Conservation (phyloP, 2,329 filamentous ascomycete species). For the Alternaria arborescens region DNA sequence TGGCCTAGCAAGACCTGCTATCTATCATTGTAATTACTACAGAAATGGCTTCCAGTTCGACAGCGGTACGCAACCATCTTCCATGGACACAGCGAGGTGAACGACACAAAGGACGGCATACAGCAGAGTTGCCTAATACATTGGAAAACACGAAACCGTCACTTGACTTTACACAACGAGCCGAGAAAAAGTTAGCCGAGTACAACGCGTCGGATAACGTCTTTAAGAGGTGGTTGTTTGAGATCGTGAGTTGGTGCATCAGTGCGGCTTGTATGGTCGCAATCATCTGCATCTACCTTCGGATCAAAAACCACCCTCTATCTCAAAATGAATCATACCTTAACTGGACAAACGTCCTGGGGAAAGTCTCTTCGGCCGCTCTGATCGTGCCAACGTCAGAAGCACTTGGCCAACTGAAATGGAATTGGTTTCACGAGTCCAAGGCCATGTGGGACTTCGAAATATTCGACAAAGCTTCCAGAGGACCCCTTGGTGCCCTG, state of each 20-base stretch:
- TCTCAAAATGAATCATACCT: too few relatives aligned
- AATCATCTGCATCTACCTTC: too few relatives aligned
- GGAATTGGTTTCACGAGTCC: conserved; percentile 45
- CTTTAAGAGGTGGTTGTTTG: conserved; percentile 38
- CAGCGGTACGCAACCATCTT: too few relatives aligned
- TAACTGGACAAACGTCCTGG: too few relatives aligned
- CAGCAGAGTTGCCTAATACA: too few relatives aligned
- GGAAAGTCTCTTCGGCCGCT: conserved; percentile 15
- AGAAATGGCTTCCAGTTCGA: too few relatives aligned
- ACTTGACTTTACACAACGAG: conserved; percentile 27
- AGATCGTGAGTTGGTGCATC: conserved; percentile 25
- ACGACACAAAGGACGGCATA: too few relatives aligned
- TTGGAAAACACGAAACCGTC: background rate
- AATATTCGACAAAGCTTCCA: conserved; percentile 45
- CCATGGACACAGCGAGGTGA: too few relatives aligned
- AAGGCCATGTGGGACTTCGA: conserved; percentile 49
- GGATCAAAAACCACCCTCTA: too few relatives aligned
- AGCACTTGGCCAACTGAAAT: conserved; percentile 47
- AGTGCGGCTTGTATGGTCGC: too few relatives aligned
- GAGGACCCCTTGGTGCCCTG: conserved; percentile 39
- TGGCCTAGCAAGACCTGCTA: too few relatives aligned
- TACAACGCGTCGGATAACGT: conserved; percentile 34
- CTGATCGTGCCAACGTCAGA: conserved; percentile 41
- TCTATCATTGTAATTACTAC: too few relatives aligned
- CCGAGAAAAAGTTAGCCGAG: conserved; percentile 30